These are phyloP conservation scores for Neltuma alba DNA, from an alignment of 306 rosid genomes.

Conservation along the genomic window DNA sequence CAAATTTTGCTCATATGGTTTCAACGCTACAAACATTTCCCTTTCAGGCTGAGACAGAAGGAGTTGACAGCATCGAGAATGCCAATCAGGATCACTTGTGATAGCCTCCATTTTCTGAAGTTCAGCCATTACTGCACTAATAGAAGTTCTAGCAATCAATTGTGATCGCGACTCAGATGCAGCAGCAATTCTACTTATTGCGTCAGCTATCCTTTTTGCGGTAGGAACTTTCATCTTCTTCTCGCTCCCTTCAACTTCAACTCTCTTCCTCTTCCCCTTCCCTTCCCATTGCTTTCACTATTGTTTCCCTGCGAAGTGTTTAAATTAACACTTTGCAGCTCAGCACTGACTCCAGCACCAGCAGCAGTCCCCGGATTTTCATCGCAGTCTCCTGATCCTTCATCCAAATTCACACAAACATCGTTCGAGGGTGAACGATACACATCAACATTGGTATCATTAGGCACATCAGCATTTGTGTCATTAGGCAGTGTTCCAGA, in stretches of 20 bases:
- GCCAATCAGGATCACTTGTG: constrained; percentile 5
- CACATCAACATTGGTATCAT: neutral
- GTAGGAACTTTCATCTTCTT: neutral
- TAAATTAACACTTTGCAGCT: neutral
- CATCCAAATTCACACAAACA: neutral
- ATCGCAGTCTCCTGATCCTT: neutral
- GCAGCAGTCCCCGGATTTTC: neutral
- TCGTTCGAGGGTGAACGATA: neutral
- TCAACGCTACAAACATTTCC: neutral
- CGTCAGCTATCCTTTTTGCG: neutral
- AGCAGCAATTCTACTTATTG: neutral
- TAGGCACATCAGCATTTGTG: neutral
- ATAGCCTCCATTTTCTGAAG: neutral
- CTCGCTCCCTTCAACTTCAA: neutral
- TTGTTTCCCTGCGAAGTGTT: neutral
- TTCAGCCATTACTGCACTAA: constrained; percentile 4
- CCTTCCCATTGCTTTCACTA: neutral
- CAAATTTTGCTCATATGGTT: neutral
- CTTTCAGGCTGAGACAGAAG: neutral
- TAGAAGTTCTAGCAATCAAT: neutral
- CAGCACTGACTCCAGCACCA: neutral
- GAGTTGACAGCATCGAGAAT: constrained; percentile 1
- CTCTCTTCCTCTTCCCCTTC: neutral
- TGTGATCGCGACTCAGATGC: neutral
- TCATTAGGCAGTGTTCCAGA: neutral